phyloP scores from a whole-genome alignment of 306 rosid species.

The Ormosia emarginata region DNA sequence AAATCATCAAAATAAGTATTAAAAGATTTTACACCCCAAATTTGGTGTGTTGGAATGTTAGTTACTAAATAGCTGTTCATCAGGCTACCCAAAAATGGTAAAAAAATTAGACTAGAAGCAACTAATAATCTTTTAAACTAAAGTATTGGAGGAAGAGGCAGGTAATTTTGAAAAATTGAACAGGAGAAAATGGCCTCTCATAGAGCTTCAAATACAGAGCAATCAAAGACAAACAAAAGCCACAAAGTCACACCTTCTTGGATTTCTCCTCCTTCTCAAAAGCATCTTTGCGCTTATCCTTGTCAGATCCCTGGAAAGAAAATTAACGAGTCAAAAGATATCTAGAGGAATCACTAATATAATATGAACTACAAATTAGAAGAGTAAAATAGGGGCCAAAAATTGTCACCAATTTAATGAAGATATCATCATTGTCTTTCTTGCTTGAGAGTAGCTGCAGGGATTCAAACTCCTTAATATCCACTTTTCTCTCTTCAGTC shows the following conservation, averaged over 20 bases:
- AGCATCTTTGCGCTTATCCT: constrained; percentile 81
- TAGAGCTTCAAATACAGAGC: background rate
- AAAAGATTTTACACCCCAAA: background rate
- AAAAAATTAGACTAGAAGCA: background rate
- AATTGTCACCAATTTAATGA: constrained; percentile 68
- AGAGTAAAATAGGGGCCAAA: background rate
- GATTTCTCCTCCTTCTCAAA: constrained; percentile 81
- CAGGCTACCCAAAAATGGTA: background rate
- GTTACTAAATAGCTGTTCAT: background rate
- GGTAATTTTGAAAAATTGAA: background rate
- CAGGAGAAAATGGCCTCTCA: background rate
- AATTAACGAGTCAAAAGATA: background rate
- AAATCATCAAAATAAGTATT: background rate
- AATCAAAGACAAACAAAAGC: background rate
- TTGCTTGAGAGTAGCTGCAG: constrained; percentile 88
- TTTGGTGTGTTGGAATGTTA: background rate
- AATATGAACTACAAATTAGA: background rate
- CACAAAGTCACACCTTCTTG: constrained; percentile 53
- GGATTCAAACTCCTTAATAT: constrained; percentile 68
- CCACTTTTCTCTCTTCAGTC: constrained; percentile 86
- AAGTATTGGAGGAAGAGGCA: background rate
- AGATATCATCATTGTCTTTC: constrained; percentile 71
- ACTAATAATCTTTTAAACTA: background rate
- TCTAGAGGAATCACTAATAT: background rate
- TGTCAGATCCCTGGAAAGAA: constrained; percentile 70